Evolutionary conservation across 192 early-diverging fungal species (phyloP), one percentile per base, ranked within the genome.

Genomic region (Funneliformis mosseae): DNA sequence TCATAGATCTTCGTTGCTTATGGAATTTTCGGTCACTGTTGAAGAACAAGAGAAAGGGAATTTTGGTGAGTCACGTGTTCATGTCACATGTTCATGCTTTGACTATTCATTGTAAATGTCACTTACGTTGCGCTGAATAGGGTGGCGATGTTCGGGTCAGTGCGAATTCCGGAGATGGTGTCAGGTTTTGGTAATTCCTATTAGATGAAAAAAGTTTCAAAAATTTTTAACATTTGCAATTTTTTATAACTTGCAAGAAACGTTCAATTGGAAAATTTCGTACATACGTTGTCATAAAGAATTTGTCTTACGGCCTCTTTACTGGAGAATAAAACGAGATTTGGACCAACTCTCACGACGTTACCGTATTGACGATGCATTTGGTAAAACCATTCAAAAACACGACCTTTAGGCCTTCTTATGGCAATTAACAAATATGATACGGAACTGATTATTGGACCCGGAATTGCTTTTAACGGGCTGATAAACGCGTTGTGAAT

Each of bases 231-330:
- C 3, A 5, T 46, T 25, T 3, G 14, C 25, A 21, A 4, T 21
- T 60, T 42, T 50, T 55, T n/a, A 7, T 10, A 45, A 23, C 18
- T 14, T 38, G 59, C 39, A 55, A 55, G 63, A 45, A 80, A 81
- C 46, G 41, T 64, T 66, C 38, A 0, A 83, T 71, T 12, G 27
- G 21, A 78, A n/a, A n/a, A 39, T 14, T 59, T 41, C 11, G 60
- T 59, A 64, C 70, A 39, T 74, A 74, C 82, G 16, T 74, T 55
- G 38, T 25, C 11, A 23, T 50, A 16, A 1, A 82, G 75, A 62
- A 85, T 76, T 59, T 86, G 80, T 46, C 76, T 82, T 16, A 88
- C 82, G 72, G 84, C 81, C 45, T 87, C 83, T 42, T 86, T 87
- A 68, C 86, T 81, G 3, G 84, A 69, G 2, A 89, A 81, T 21